phyloP scores from a whole-genome alignment of 1,284 basidiomycete species.

The Rhizopogon parksii region DNA sequence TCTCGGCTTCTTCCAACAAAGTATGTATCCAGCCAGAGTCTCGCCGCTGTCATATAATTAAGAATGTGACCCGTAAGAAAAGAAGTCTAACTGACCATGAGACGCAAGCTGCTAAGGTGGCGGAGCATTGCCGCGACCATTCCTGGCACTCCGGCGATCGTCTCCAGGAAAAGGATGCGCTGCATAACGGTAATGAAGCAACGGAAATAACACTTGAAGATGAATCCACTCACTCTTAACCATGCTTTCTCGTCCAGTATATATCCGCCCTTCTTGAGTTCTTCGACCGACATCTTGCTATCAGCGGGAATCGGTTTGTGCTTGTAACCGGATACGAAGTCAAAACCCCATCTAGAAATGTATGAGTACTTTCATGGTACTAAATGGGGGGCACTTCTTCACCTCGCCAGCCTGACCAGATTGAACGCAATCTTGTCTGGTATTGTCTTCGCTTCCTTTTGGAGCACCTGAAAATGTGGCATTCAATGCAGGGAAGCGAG shows the following conservation, averaged over 20 bases:
- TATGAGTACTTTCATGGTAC: slow-evolving; percentile 1
- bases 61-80: slow-evolving; percentile 8
- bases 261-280: slow-evolving; percentile 69
- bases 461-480: slow-evolving; percentile 50
- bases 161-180: slow-evolving; percentile 86
- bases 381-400: slow-evolving; percentile 7
- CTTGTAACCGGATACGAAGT: slow-evolving; percentile 76
- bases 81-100: slow-evolving; percentile 53
- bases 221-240: slow-evolving; percentile 50
- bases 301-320: slow-evolving; percentile 59
- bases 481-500: neutral
- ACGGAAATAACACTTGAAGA: neutral
- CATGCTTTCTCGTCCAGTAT: slow-evolving; percentile 70
- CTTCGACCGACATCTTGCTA: slow-evolving; percentile 55
- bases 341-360: slow-evolving; percentile 53
- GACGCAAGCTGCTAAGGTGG: slow-evolving; percentile 74
- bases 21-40: slow-evolving; percentile 88
- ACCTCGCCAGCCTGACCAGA: slow-evolving; percentile 57
- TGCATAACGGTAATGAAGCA: slow-evolving; percentile 22
- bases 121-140: slow-evolving; percentile 89
- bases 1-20: slow-evolving; percentile 89
- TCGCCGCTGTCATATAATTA: slow-evolving; percentile 46
- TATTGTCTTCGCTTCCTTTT: slow-evolving; percentile 57
- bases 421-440: slow-evolving; percentile 67
- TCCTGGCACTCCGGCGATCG: slow-evolving; percentile 88